Conservation (phyloP, 805 yeast species). For the Wickerhamiella occidentalis region DNA sequence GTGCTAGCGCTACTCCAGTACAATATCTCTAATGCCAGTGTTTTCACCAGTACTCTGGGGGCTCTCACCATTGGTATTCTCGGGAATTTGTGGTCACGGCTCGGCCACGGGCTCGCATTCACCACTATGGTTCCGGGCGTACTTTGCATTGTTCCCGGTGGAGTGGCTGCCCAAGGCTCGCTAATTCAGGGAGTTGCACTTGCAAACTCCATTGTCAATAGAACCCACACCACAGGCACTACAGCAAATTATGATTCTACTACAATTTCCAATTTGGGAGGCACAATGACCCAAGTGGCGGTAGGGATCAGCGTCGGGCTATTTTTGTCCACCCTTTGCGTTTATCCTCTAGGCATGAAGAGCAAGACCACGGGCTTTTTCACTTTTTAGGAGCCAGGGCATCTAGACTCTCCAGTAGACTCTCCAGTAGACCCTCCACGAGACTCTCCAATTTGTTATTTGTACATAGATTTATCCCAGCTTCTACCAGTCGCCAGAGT, state of each 20-base stretch:
- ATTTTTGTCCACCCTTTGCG: conserved; percentile 78
- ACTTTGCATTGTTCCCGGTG: conserved; percentile 89
- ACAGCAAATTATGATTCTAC: conserved; percentile 16
- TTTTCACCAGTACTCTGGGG: conserved; percentile 80
- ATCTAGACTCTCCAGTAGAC: no score
- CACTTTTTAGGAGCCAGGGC: conserved; percentile 37
- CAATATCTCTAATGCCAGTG: conserved; percentile 61
- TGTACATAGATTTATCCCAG: no score
- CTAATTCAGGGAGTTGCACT: conserved; percentile 64
- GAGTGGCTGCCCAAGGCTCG: conserved; percentile 83
- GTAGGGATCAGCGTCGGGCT: conserved; percentile 91
- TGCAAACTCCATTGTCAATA: conserved; percentile 55
- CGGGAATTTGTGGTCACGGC: conserved; percentile 78
- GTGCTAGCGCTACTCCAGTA: conserved; percentile 70
- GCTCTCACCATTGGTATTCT: conserved; percentile 81
- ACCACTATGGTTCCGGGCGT: conserved; percentile 94
- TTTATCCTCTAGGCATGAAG: conserved; percentile 69
- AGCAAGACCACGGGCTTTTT: conserved; percentile 80
- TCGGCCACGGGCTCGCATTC: conserved; percentile 84
- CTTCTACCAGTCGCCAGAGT: not conserved
- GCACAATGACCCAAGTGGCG: conserved; percentile 84
- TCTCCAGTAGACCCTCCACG: not conserved
- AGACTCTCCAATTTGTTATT: no score
- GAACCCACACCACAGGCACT: conserved; percentile 21
- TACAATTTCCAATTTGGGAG: conserved; percentile 23